These are phyloP conservation scores for Diaporthe caulivora DNA, from an alignment of 2,329 filamentous ascomycete species.

Conservation along the genomic window DNA sequence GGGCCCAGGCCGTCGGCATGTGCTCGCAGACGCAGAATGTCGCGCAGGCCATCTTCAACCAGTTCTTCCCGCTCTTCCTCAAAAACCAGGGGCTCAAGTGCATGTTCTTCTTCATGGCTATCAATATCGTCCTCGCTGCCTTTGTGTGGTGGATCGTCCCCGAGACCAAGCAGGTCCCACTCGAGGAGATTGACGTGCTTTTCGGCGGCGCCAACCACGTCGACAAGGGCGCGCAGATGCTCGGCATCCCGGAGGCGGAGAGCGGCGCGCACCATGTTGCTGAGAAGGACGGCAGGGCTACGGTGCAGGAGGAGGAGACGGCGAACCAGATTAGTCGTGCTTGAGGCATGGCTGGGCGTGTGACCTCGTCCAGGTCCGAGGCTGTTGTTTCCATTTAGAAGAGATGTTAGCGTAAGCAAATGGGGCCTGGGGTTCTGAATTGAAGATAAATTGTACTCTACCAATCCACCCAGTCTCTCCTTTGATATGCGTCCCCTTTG, in stretches of 20 bases:
- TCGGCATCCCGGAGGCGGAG: slow-evolving; percentile 44
- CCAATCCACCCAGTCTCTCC: background rate
- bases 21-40: slow-evolving; percentile 69
- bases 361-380: background rate
- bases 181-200: slow-evolving; percentile 68
- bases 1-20: slow-evolving; percentile 78
- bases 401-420: rapidly evolving
- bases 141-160: slow-evolving; percentile 62
- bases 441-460: background rate
- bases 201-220: slow-evolving; percentile 70
- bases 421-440: background rate
- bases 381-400: no score
- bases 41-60: slow-evolving; percentile 71
- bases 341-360: background rate
- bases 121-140: slow-evolving; percentile 58
- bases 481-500: background rate
- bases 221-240: slow-evolving; percentile 64
- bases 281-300: slow-evolving; percentile 40
- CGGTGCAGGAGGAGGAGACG: slow-evolving; percentile 38
- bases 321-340: background rate
- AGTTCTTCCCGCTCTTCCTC: slow-evolving; percentile 76
- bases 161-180: slow-evolving; percentile 59
- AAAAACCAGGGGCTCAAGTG: slow-evolving; percentile 60
- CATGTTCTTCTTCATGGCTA: slow-evolving; percentile 56
- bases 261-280: slow-evolving; percentile 39